Conservation (phyloP, 2,329 filamentous ascomycete genomes). For the Malbranchea zuffiana region DNA sequence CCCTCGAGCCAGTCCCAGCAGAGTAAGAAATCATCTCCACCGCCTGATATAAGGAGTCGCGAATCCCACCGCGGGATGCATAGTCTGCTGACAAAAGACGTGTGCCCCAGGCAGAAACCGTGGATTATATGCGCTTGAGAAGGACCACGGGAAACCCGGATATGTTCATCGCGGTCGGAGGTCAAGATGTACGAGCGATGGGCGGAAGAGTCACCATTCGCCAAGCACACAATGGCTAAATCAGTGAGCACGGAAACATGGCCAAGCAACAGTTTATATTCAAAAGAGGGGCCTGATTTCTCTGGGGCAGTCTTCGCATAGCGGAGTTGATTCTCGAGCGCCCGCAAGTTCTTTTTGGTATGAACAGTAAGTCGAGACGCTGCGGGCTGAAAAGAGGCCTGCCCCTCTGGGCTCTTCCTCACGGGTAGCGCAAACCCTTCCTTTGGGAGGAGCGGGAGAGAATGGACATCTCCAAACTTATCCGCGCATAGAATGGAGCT, state of each 20-base stretch:
- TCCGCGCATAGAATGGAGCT: conserved; percentile 71
- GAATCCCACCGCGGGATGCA: conserved; percentile 49
- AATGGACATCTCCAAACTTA: conserved; percentile 96
- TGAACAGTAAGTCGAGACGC: conserved; percentile 52
- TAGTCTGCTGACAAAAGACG: conserved; percentile 69
- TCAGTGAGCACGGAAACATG: conserved; percentile 93
- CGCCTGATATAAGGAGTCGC: conserved; percentile 68
- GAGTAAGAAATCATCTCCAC: conserved; percentile 67
- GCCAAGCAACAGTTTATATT: conserved; percentile 69
- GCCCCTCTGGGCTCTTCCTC: conserved; percentile 15
- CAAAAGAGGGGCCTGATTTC: conserved; percentile 49
- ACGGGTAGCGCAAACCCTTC: conserved; percentile 29
- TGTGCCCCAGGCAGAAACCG: conserved; percentile 78
- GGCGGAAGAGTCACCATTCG: conserved; percentile 36
- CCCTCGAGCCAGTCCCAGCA: conserved; percentile 67
- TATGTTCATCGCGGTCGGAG: conserved; percentile 67
- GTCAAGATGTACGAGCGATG: conserved; percentile 53
- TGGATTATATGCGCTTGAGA: conserved; percentile 85
- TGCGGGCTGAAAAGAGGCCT: conserved; percentile 39
- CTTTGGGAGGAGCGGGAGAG: conserved; percentile 57
- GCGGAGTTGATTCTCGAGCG: conserved; percentile 47
- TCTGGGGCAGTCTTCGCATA: conserved; percentile 33
- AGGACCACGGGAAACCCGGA: conserved; percentile 70
- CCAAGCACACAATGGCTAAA: conserved; percentile 46
- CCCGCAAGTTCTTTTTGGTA: conserved; percentile 48